phyloP scores from a whole-genome alignment of 352 stramenopile genomes.

The Globisporangium mamillatum region DNA sequence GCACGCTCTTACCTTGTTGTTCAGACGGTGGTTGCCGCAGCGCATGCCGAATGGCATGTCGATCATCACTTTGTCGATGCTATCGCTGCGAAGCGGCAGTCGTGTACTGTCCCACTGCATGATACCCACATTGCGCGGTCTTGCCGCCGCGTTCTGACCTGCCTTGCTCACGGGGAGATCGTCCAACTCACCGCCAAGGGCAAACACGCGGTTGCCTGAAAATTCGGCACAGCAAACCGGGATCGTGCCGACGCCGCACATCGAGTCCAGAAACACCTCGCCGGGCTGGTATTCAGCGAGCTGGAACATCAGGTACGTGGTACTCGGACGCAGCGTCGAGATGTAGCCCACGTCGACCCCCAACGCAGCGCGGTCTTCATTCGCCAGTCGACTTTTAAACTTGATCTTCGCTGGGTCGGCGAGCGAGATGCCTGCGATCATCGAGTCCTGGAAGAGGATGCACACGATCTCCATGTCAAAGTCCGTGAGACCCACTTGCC shows the following conservation, averaged over 20 bases:
- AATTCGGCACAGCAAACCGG: conserved; percentile 58
- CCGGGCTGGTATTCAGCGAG: conserved; percentile 50
- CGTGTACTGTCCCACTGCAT: conserved; percentile 61
- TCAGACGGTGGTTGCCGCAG: conserved; percentile 64
- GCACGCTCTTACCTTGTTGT: conserved; percentile 47
- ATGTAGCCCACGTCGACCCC: conserved; percentile 58
- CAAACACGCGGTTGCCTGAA: conserved; percentile 49
- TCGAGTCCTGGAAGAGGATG: conserved; percentile 69
- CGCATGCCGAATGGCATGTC: conserved; percentile 80
- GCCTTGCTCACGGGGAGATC: conserved; percentile 50
- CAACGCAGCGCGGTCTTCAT: conserved; percentile 56
- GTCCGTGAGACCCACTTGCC: conserved; percentile 55
- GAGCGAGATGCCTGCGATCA: conserved; percentile 66
- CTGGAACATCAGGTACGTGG: conserved; percentile 72
- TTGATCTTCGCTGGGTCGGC: conserved; percentile 50
- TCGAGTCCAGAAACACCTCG: conserved; percentile 76
- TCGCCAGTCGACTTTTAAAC: conserved; percentile 67
- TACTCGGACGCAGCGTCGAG: conserved; percentile 75
- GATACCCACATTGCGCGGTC: conserved; percentile 44
- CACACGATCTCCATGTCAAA: conserved; percentile 77
- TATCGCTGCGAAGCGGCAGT: conserved; percentile 50
- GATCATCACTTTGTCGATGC: conserved; percentile 65
- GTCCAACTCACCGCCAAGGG: conserved; percentile 67
- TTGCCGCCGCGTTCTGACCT: conserved; percentile 38
- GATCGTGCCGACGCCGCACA: conserved; percentile 81